phyloP scores from a whole-genome alignment of 805 yeast species.

The Candida xyloterini region DNA sequence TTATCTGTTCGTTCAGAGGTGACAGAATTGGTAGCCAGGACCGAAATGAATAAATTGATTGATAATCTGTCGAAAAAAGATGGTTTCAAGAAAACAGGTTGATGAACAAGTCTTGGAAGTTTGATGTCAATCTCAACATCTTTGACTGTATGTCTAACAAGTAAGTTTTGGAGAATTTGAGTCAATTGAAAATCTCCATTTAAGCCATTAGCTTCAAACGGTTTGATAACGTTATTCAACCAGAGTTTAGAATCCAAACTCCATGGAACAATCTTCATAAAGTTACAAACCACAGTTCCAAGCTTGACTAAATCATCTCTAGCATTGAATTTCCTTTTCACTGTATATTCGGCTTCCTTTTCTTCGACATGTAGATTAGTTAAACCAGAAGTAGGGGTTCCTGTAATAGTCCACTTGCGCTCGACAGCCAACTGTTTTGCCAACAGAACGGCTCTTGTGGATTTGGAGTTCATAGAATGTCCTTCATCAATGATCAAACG shows the following conservation, averaged over 20 bases:
- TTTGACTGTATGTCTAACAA: conserved; percentile 54
- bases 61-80: conserved; percentile 61
- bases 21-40: conserved; percentile 69
- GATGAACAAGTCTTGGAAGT: conserved; percentile 58
- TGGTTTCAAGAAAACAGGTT: conserved; percentile 57
- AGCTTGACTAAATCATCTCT: conserved; percentile 51
- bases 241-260: conserved; percentile 44
- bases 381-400: conserved; percentile 73
- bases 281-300: conserved; percentile 51
- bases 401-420: conserved; percentile 71
- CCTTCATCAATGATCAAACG: conserved; percentile 75
- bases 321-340: conserved; percentile 49
- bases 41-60: conserved; percentile 62
- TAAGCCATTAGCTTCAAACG: conserved; percentile 40
- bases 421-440: conserved; percentile 52
- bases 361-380: conserved; percentile 51
- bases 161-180: conserved; percentile 42
- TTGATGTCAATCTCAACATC: conserved; percentile 55
- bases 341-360: conserved; percentile 38
- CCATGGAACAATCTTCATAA: conserved; percentile 61
- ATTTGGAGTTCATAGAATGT: conserved; percentile 55
- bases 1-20: conserved; percentile 64
- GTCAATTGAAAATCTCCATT: conserved; percentile 42
- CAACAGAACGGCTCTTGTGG: conserved; percentile 46
- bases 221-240: conserved; percentile 44